Evolutionary conservation across 1,139 yeast species (phyloP), one percentile per base, ranked within the genome.

Genomic region (Saccharomyces pastorianus): DNA sequence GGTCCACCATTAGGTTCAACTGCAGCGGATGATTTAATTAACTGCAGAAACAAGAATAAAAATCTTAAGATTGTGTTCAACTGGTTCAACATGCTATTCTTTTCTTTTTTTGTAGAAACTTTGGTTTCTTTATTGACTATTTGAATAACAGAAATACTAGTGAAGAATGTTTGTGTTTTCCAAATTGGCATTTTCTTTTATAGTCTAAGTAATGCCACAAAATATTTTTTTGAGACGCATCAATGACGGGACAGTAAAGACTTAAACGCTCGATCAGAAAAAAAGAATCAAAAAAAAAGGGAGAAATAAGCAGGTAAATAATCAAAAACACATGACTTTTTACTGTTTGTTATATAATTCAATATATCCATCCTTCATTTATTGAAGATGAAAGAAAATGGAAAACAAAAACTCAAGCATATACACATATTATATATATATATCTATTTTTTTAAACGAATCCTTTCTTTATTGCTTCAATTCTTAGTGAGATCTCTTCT

Each of bases 401-500:
- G 25, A 38, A 17, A 17, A 38, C 25, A 14, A 11, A 34, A 38
- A 38, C 11, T 38, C 44, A 13, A 20, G 17, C 17, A 17, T 17
- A 38, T 38, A 38, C 44, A 14, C 38, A 31, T n/a, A n/a, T 6
- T 31, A 38, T 20, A 38, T 38, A 38, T 38, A 38, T 13, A 11
- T 38, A 38, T 17, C 23, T 20, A 20, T 20, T 20, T 38, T 38
- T 20, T 38, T 20, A 38, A 11, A 54, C 47, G 49, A 61, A 53
- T 57, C 57, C 63, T 20, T 59, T 53, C 48, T 60, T 58, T 41
- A 64, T 61, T 34, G 60, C 55, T 28, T 60, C 65, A 66, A 73
- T 67, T 48, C 75, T 63, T 48, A 69, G 55, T 68, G 74, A 73
- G 25, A 79, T 66, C 62, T 84, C 89, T 66, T 84, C 88, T 34